Evolutionary conservation across 257 asterid species (phyloP).

Genomic region (Solanum boliviense): DNA sequence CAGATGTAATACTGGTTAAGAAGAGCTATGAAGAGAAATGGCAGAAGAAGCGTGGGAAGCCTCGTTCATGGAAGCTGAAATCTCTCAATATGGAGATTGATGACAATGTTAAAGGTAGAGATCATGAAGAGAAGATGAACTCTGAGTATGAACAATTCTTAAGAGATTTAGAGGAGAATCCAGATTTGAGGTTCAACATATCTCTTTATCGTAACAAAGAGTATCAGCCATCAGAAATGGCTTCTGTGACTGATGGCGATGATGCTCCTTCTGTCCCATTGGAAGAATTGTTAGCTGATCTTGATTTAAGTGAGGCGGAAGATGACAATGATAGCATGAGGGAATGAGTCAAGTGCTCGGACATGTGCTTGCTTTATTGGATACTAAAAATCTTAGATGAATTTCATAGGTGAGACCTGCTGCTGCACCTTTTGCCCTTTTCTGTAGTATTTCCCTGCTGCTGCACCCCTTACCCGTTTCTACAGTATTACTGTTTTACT

Average conservation of each 20-base stretch:
- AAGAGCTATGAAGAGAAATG: slow-evolving; percentile 12
- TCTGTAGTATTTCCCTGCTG: background rate
- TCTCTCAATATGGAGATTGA: slow-evolving; percentile 41
- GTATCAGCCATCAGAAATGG: slow-evolving; percentile 44
- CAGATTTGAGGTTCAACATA: slow-evolving; percentile 20
- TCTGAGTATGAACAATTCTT: slow-evolving; percentile 41
- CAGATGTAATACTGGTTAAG: slow-evolving; percentile 25
- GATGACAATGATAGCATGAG: background rate
- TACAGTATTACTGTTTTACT: background rate
- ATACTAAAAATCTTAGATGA: background rate
- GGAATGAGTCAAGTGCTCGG: background rate
- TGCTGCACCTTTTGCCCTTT: background rate
- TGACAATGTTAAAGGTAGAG: slow-evolving; percentile 15
- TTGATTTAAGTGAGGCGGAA: background rate
- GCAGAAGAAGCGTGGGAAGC: slow-evolving; percentile 22
- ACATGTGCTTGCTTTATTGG: background rate
- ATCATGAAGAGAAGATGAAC: slow-evolving; percentile 28
- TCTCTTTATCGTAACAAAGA: slow-evolving; percentile 35
- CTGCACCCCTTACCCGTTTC: background rate
- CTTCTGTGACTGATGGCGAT: slow-evolving; percentile 13
- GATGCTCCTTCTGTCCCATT: background rate
- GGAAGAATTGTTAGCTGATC: slow-evolving; percentile 2
- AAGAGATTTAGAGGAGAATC: slow-evolving; percentile 35
- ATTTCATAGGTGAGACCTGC: background rate
- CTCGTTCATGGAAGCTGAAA: slow-evolving; percentile 32